phyloP scores from a whole-genome alignment of 345 rosid species.

The Populus davidiana region DNA sequence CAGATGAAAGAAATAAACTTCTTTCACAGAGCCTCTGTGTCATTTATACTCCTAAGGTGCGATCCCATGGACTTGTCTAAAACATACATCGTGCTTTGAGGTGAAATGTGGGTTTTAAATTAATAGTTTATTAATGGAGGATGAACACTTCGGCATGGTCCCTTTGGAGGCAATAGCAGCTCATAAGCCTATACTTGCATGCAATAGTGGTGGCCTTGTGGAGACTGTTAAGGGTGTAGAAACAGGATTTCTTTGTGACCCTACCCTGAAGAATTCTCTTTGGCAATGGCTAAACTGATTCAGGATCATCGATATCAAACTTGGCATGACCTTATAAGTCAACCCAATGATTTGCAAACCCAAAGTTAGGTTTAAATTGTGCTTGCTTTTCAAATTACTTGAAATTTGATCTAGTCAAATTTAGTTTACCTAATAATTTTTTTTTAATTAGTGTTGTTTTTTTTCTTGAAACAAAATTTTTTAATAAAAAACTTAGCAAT shows the following conservation, averaged over 20 bases:
- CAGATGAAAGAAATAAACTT: conserved; percentile 78
- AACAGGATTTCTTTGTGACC: conserved; percentile 79
- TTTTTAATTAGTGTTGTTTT: too few relatives aligned
- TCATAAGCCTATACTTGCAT: conserved; percentile 79
- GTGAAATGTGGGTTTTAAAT: background rate
- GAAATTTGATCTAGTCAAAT: too few relatives aligned
- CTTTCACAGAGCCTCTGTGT: conserved; percentile 67
- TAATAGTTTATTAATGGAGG: conserved; percentile 39
- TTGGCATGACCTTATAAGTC: too few relatives aligned
- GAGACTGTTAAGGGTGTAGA: conserved; percentile 67
- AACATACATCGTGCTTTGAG: background rate
- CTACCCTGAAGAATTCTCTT: conserved; percentile 57
- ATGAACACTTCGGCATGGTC: conserved; percentile 91
- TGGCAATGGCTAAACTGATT: conserved; percentile 65
- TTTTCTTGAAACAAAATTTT: too few relatives aligned
- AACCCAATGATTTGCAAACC: too few relatives aligned
- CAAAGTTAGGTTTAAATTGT: too few relatives aligned
- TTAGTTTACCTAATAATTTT: too few relatives aligned
- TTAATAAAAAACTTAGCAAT: too few relatives aligned
- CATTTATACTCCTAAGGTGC: conserved; percentile 80
- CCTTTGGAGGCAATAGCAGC: conserved; percentile 99
- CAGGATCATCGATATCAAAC: conserved; percentile 26
- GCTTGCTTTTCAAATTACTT: too few relatives aligned
- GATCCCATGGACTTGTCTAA: background rate
- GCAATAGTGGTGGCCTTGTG: conserved; percentile 90